Percentiles rank a stretch among this genome's conserved stretches.
These are phyloP conservation scores for Domatiomyces catenatus DNA, from an alignment of 2,329 filamentous ascomycete species.

Conservation along the genomic window DNA sequence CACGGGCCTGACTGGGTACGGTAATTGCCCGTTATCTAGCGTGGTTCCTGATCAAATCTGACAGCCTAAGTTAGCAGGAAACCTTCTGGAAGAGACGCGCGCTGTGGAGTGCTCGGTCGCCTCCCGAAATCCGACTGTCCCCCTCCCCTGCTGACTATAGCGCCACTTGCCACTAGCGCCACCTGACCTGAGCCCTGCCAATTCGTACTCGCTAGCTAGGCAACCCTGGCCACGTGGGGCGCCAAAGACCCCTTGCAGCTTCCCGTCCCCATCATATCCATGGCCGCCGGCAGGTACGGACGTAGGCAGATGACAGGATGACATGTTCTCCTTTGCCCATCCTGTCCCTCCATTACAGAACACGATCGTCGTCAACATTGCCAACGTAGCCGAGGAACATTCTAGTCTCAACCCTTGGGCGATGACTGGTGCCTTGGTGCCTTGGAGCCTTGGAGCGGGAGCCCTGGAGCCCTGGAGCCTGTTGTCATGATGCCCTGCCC, in stretches of 20 bases:
- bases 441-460: no score
- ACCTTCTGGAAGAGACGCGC: background rate
- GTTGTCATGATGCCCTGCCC: no score
- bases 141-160: background rate
- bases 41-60: background rate
- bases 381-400: background rate
- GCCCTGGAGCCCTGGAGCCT: no score
- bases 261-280: background rate
- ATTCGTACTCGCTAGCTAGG: background rate
- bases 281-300: no score
- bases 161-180: background rate
- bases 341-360: no score
- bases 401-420: background rate
- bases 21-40: background rate
- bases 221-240: background rate
- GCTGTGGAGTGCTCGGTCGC: background rate
- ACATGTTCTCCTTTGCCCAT: no score
- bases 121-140: background rate
- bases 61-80: background rate
- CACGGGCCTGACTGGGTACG: background rate
- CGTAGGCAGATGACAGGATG: no score
- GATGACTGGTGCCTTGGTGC: background rate
- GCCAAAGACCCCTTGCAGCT: background rate
- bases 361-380: background rate
- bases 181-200: background rate